phyloP scores from a whole-genome alignment of 2,329 filamentous ascomycete genomes.

The Chalara sp. region DNA sequence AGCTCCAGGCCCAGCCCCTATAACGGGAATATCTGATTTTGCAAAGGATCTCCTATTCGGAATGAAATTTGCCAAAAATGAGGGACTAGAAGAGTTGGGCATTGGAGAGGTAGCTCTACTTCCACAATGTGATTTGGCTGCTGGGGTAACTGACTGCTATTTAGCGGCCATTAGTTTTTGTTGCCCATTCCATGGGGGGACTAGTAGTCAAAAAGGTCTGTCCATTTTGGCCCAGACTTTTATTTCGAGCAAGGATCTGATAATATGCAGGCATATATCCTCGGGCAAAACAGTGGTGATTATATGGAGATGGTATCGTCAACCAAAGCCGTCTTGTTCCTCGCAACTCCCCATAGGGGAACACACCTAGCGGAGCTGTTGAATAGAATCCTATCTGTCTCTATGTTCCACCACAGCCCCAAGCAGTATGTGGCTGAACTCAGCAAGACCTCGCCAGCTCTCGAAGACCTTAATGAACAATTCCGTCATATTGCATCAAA shows the following conservation, averaged over 20 bases:
- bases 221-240: not conserved
- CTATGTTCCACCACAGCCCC: slow-evolving; percentile 20
- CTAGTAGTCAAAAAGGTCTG: slow-evolving; percentile 10
- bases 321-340: slow-evolving; percentile 31
- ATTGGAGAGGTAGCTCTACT: slow-evolving; percentile 4
- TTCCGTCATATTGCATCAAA: slow-evolving; percentile 34
- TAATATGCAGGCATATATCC: slow-evolving; percentile 8
- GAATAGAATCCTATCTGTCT: slow-evolving; percentile 29
- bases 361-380: slow-evolving; percentile 31
- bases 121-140: not conserved
- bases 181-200: slow-evolving; percentile 14
- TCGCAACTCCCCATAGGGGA: slow-evolving; percentile 36
- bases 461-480: slow-evolving; percentile 36
- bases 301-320: slow-evolving; percentile 24
- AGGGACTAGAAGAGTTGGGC: slow-evolving; percentile 4
- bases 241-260: not conserved
- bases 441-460: slow-evolving; percentile 26
- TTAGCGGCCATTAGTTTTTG: slow-evolving; percentile 8
- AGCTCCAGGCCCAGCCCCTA: not conserved
- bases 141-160: no score
- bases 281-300: slow-evolving; percentile 19
- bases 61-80: slow-evolving; percentile 18
- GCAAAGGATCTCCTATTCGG: slow-evolving; percentile 22
- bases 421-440: slow-evolving; percentile 35
- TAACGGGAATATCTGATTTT: slow-evolving; percentile 20